Conservation (phyloP, 108 stramenopile species). For the Chaetoceros muelleri region DNA sequence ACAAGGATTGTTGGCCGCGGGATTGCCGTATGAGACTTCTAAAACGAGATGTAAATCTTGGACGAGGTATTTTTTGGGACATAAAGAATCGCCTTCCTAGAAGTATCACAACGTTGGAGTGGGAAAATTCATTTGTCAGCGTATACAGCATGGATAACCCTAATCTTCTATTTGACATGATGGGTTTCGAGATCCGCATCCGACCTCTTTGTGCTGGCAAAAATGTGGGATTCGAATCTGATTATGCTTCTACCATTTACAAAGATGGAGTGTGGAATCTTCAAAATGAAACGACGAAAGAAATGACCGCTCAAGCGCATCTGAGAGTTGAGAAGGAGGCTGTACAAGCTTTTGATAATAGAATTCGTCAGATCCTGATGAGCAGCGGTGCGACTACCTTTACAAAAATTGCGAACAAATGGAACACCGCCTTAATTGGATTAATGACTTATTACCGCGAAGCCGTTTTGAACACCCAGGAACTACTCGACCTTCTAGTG, state of each 20-base stretch:
- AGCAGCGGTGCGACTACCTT: conserved; percentile 97
- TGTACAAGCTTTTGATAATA: conserved; percentile 92
- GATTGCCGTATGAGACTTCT: conserved; percentile 98
- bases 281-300: conserved; percentile 98
- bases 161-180: conserved; percentile 98
- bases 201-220: conserved; percentile 79
- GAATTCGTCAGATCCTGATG: conserved; percentile 97
- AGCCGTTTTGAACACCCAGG: conserved; percentile 98
- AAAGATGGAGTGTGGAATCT: conserved; percentile 99
- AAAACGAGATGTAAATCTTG: conserved; percentile 98
- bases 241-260: conserved; percentile 43
- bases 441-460: conserved; percentile 99
- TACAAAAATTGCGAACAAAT: conserved; percentile 99
- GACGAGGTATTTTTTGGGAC: conserved; percentile 97
- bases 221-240: conserved; percentile 8
- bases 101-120: conserved; percentile 93
- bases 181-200: conserved; percentile 96
- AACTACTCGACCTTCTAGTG: conserved; percentile 92
- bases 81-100: conserved; percentile 98
- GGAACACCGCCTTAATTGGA: conserved; percentile 94
- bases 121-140: conserved; percentile 96
- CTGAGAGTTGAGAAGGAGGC: conserved; percentile 90
- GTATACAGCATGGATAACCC: conserved; percentile 99
- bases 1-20: conserved; percentile 99
- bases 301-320: conserved; percentile 97